These are phyloP conservation scores for Jasminum sambac DNA, from an alignment of 257 asterid genomes.

Conservation along the genomic window DNA sequence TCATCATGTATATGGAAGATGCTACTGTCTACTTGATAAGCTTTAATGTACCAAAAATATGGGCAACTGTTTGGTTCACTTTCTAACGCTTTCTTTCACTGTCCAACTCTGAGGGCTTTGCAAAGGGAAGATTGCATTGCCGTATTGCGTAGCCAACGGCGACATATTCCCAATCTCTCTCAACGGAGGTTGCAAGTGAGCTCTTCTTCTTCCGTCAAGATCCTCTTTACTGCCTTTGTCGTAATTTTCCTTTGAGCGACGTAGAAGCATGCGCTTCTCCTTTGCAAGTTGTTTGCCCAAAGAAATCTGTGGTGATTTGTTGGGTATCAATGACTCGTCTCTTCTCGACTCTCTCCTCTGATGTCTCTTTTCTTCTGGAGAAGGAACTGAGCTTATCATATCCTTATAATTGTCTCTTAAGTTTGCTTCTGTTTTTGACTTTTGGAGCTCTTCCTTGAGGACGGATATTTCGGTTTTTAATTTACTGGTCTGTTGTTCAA, in stretches of 20 bases:
- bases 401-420: conserved; percentile 10
- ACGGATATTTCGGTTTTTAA: conserved; percentile 38
- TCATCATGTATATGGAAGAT: too few relatives aligned
- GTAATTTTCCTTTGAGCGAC: conserved; percentile 36
- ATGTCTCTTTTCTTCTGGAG: conserved; percentile 43
- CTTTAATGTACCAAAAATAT: too few relatives aligned
- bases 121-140: conserved; percentile 33
- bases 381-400: not conserved
- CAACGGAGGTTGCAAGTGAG: conserved; percentile 38
- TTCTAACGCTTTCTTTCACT: conserved; percentile 18
- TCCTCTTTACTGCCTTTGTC: conserved; percentile 28
- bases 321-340: conserved; percentile 15
- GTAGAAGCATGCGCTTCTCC: conserved; percentile 54
- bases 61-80: not conserved
- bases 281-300: conserved; percentile 69
- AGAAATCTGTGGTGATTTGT: conserved; percentile 44
- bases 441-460: conserved; percentile 39
- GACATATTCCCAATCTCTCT: conserved; percentile 54
- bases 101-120: conserved; percentile 31
- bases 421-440: conserved; percentile 23
- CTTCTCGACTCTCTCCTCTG: conserved; percentile 15
- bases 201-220: conserved; percentile 30
- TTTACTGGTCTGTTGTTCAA: conserved; percentile 50
- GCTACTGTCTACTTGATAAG: too few relatives aligned
- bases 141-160: conserved; percentile 32